Percentiles rank a stretch among this genome's conserved stretches.
phyloP scores from a whole-genome alignment of 176 grass and related monocot genomes.

The Juncus inflexus region DNA sequence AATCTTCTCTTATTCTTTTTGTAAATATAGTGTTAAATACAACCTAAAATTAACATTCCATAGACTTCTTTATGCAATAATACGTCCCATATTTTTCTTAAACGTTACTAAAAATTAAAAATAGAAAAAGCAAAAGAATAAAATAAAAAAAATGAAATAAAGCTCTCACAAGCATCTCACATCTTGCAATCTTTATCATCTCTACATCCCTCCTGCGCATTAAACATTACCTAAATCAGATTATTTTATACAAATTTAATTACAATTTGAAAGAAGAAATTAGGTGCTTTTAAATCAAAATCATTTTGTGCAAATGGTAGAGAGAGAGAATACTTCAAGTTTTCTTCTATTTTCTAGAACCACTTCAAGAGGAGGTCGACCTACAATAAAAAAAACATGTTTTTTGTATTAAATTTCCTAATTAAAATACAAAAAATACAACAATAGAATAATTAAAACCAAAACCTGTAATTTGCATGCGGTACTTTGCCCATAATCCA shows the following conservation, averaged over 20 bases:
- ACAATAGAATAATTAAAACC: neutral
- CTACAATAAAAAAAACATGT: slow-evolving; percentile 27
- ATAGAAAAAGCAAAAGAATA: too few species aligned
- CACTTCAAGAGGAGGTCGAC: slow-evolving; percentile 73
- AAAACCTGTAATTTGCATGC: slow-evolving; percentile 88
- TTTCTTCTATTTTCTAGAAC: slow-evolving; percentile 49
- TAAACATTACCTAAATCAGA: neutral
- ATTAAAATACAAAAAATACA: neutral
- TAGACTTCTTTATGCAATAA: too few species aligned
- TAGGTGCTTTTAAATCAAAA: too few species aligned
- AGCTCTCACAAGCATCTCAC: slow-evolving; percentile 23
- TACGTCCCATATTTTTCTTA: too few species aligned
- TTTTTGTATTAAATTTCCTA: too few species aligned
- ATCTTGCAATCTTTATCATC: slow-evolving; percentile 63
- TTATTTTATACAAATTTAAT: neutral
- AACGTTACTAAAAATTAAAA: too few species aligned
- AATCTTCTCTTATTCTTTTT: too few species aligned
- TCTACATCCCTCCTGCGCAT: slow-evolving; percentile 45
- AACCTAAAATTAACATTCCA: too few species aligned
- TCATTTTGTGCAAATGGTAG: neutral
- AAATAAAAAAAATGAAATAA: too few species aligned
- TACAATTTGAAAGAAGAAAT: too few species aligned
- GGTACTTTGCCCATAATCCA: slow-evolving; percentile 90
- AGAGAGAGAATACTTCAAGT: slow-evolving; percentile 16
- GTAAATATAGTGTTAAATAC: too few species aligned